These are phyloP conservation scores for Hemileccinum rubropunctum DNA, from an alignment of 768 basidiomycete genomes.

Conservation along the genomic window DNA sequence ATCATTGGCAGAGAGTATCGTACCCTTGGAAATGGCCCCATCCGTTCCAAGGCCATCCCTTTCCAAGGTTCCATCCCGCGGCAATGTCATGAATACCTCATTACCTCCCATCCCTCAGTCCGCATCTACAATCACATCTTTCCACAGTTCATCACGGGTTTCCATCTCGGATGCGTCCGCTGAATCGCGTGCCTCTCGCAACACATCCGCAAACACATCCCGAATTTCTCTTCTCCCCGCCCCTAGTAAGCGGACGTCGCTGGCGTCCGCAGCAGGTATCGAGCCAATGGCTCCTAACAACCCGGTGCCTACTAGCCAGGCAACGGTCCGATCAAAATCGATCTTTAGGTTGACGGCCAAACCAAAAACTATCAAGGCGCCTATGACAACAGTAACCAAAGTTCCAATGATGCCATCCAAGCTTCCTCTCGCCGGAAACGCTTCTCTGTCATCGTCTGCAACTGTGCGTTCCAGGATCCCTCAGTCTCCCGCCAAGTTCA, in stretches of 20 bases:
- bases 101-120: conserved; percentile 32
- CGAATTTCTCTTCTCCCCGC: conserved; percentile 24
- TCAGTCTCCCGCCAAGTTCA: conserved; percentile 24
- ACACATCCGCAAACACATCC: conserved; percentile 12
- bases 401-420: conserved; percentile 8
- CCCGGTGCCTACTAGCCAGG: not conserved
- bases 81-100: conserved; percentile 1
- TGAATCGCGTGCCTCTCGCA: conserved; percentile 18
- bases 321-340: conserved; percentile 23
- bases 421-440: conserved; percentile 8
- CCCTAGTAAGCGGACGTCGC: conserved; percentile 26
- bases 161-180: conserved; percentile 15
- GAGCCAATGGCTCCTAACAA: conserved; percentile 13
- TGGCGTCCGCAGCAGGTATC: conserved; percentile 23
- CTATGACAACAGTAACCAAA: conserved; percentile 2
- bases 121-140: conserved; percentile 26
- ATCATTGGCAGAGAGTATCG: not conserved
- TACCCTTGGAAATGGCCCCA: not conserved
- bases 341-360: conserved; percentile 30
- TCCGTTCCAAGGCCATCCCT: conserved; percentile 6
- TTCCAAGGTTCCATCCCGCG: conserved; percentile 24
- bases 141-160: conserved; percentile 19
- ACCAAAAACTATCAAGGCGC: conserved; percentile 22
- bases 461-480: conserved; percentile 19
- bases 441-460: conserved; percentile 5